Conservation (phyloP, 495 filamentous ascomycete genomes). For the Sabuloglossum arenarium region DNA sequence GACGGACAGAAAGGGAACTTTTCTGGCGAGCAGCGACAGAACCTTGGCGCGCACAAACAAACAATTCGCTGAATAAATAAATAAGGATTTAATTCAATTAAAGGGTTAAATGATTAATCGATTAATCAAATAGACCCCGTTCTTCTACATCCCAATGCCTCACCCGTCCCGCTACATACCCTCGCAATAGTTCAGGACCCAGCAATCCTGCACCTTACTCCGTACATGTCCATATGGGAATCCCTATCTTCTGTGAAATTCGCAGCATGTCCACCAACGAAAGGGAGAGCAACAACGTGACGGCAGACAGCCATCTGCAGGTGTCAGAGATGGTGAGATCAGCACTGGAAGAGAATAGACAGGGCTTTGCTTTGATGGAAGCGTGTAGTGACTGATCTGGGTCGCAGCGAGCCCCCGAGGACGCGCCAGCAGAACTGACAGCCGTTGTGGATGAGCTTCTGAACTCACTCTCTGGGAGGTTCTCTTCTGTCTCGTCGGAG, state of each 20-base stretch:
- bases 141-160: not conserved
- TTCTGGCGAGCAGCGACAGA: no score
- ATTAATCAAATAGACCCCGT: no score
- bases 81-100: no score
- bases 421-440: slow-evolving; percentile 38
- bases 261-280: not conserved
- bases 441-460: slow-evolving; percentile 70
- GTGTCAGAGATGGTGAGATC: not conserved
- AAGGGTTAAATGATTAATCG: no score
- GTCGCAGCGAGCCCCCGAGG: not conserved
- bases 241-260: not conserved
- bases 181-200: not conserved
- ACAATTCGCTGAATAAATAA: no score
- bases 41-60: no score
- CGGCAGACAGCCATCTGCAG: not conserved
- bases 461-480: slow-evolving; percentile 64
- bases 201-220: not conserved
- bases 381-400: not conserved
- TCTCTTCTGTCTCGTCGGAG: slow-evolving; percentile 57
- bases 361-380: no score
- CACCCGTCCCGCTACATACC: not conserved
- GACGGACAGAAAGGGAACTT: no score
- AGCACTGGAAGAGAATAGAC: not conserved
- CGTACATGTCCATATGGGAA: not conserved
- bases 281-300: not conserved